Percentiles rank a stretch among this genome's conserved stretches.
phyloP scores from a whole-genome alignment of 2,329 filamentous ascomycete genomes.

The Hypocreales sp. region DNA sequence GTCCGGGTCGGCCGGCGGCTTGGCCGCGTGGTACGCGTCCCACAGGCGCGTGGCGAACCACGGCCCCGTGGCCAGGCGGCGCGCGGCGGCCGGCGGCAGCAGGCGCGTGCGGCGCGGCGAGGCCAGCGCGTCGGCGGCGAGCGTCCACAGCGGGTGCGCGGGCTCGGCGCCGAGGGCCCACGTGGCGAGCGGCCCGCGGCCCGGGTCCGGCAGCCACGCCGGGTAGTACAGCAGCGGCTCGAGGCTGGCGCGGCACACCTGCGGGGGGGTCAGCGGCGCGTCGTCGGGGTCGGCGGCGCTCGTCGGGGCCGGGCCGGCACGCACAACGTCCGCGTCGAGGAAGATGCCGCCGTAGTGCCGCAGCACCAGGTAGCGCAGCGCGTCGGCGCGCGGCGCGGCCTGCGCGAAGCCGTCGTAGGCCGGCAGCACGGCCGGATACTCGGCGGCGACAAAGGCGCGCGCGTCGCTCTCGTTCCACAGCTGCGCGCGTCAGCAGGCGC shows the following conservation, averaged over 20 bases:
- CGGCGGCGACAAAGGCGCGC: constrained; percentile 52
- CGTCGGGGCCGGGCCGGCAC: no score
- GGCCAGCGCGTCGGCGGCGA: constrained; percentile 3
- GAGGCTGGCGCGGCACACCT: constrained; percentile 4
- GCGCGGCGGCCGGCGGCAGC: no score
- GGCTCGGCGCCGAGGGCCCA: constrained; percentile 3
- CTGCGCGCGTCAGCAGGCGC: background rate
- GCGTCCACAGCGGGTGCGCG: constrained; percentile 4
- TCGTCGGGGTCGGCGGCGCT: no score
- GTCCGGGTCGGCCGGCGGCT: background rate
- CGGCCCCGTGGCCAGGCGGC: constrained; percentile 2
- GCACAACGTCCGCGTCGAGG: constrained; percentile 50
- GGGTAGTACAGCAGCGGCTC: constrained; percentile 5
- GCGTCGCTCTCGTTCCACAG: constrained; percentile 62
- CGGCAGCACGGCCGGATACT: constrained; percentile 65
- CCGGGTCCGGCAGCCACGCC: constrained; percentile 3
- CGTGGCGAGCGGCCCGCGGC: constrained; percentile 3
- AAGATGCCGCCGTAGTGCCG: constrained; percentile 68
- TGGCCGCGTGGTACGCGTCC: constrained; percentile 2
- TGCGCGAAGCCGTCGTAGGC: constrained; percentile 62
- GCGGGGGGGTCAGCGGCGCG: no score
- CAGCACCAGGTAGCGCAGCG: constrained; percentile 67
- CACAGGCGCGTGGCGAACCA: constrained; percentile 4
- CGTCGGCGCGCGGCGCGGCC: constrained; percentile 63
- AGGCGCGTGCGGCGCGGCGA: no score